Evolutionary conservation across 2,329 filamentous ascomycete genomes (phyloP).

Genomic region (Beauveria scarabaeidicola): DNA sequence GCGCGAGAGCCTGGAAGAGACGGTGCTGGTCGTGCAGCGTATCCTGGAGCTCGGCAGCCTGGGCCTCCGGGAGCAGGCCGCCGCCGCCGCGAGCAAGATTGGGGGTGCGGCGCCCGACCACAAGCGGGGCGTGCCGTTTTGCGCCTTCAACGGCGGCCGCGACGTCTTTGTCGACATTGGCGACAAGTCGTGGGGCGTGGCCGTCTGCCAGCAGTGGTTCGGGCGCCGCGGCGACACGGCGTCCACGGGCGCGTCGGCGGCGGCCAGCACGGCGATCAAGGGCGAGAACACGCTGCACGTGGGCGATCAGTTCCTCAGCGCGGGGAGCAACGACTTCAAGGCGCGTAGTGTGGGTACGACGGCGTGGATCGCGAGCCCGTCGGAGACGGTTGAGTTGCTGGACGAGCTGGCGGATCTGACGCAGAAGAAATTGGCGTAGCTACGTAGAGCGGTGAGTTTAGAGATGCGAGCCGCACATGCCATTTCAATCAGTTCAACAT

Average conservation of each 20-base stretch:
- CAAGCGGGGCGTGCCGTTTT: constrained; percentile 62
- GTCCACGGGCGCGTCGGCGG: constrained; percentile 4
- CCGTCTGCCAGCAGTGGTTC: constrained; percentile 87
- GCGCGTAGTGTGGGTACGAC: constrained; percentile 85
- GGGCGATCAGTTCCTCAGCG: constrained; percentile 92
- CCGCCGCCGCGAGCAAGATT: constrained; percentile 15
- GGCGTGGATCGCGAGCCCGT: constrained; percentile 84
- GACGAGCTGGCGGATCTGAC: constrained; percentile 67
- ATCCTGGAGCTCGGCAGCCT: constrained; percentile 73
- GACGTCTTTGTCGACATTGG: constrained; percentile 99
- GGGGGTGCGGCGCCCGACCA: not conserved
- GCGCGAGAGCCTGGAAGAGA: constrained; percentile 89
- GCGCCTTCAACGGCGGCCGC: constrained; percentile 94
- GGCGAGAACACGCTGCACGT: constrained; percentile 83
- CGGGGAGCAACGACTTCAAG: constrained; percentile 96
- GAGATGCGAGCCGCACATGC: not conserved
- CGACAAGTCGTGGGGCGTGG: constrained; percentile 93
- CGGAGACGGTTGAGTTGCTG: constrained; percentile 80
- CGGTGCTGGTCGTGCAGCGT: constrained; percentile 87
- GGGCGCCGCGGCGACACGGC: constrained; percentile 33
- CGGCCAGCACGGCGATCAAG: constrained; percentile 39
- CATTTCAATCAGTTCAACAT: not conserved
- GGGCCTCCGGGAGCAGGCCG: constrained; percentile 24
- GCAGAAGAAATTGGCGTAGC: constrained; percentile 32
- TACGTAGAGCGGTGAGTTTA: too few species aligned